These are phyloP conservation scores for Claviceps sorghi DNA, from an alignment of 2,329 filamentous ascomycete genomes.

Conservation along the genomic window DNA sequence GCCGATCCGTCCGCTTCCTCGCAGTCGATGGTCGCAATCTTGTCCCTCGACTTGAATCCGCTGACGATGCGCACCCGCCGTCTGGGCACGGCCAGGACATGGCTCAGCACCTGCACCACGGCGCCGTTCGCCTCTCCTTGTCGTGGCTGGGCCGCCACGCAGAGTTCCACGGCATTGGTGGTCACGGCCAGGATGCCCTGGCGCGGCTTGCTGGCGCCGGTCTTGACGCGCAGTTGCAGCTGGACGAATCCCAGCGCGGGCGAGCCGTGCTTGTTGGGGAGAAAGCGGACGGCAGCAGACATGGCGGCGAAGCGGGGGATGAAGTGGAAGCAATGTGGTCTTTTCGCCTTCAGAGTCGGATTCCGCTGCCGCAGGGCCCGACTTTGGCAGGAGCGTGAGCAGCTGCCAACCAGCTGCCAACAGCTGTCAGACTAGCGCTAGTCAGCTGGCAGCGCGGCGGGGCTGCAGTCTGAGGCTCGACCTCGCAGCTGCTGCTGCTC, in stretches of 20 bases:
- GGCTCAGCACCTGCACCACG: slow-evolving; percentile 46
- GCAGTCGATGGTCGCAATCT: slow-evolving; percentile 36
- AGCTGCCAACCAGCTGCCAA: too few relatives aligned
- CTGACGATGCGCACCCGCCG: slow-evolving; percentile 47
- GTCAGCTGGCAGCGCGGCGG: not conserved
- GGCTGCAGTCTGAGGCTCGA: too few relatives aligned
- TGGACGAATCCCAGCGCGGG: slow-evolving; percentile 31
- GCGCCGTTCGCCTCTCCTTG: slow-evolving; percentile 58
- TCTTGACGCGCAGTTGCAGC: slow-evolving; percentile 52
- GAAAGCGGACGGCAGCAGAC: slow-evolving; percentile 28
- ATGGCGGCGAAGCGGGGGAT: not conserved
- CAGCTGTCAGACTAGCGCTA: too few relatives aligned
- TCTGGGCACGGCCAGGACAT: slow-evolving; percentile 45
- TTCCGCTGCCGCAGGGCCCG: not conserved
- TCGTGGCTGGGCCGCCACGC: slow-evolving; percentile 48
- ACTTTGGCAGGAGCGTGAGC: too few relatives aligned
- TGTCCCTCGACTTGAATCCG: slow-evolving; percentile 50
- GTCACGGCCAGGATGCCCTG: slow-evolving; percentile 45
- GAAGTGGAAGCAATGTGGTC: not conserved
- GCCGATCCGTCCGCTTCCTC: slow-evolving; percentile 17
- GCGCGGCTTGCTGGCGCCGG: slow-evolving; percentile 45
- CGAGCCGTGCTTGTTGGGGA: slow-evolving; percentile 33
- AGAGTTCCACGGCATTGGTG: slow-evolving; percentile 45
- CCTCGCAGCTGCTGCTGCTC: not conserved
- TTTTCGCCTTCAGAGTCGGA: too few relatives aligned